Conservation (phyloP, 106 monocot genomes). For the Dendrobium officinale region DNA sequence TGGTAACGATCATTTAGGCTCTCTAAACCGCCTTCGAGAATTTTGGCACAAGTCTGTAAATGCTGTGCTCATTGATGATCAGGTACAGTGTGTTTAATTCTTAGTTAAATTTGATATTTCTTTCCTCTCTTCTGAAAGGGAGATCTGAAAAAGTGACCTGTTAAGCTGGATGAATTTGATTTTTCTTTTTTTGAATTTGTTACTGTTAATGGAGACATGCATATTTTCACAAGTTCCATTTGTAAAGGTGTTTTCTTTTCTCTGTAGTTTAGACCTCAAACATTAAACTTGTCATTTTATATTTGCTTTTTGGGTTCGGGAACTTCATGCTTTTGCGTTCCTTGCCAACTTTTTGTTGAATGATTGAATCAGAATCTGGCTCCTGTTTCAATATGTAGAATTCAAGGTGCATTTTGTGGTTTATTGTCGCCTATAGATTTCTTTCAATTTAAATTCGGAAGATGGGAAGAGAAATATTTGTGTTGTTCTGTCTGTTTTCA, state of each 20-base stretch:
- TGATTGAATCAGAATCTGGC: neutral
- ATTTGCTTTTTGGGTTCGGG: neutral
- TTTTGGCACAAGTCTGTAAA: conserved; percentile 64
- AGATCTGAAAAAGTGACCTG: neutral
- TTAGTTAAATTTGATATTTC: neutral
- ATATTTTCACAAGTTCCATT: neutral
- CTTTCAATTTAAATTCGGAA: neutral
- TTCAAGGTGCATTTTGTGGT: neutral
- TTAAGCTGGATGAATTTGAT: neutral
- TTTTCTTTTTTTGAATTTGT: neutral
- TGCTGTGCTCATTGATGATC: conserved; percentile 63
- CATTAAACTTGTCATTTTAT: neutral
- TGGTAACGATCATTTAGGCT: conserved; percentile 41
- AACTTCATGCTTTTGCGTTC: neutral
- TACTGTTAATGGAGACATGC: neutral
- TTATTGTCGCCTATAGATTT: neutral
- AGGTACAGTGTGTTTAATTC: conserved; percentile 25
- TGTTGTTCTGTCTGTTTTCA: neutral
- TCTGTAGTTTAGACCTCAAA: neutral
- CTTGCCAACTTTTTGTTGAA: neutral
- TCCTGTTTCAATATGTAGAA: neutral
- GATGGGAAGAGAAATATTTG: neutral
- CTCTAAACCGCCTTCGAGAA: conserved; percentile 58
- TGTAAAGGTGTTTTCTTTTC: neutral
- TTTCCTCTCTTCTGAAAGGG: neutral